Conservation (phyloP, 352 stramenopile species). For the Phytophthora rubi region DNA sequence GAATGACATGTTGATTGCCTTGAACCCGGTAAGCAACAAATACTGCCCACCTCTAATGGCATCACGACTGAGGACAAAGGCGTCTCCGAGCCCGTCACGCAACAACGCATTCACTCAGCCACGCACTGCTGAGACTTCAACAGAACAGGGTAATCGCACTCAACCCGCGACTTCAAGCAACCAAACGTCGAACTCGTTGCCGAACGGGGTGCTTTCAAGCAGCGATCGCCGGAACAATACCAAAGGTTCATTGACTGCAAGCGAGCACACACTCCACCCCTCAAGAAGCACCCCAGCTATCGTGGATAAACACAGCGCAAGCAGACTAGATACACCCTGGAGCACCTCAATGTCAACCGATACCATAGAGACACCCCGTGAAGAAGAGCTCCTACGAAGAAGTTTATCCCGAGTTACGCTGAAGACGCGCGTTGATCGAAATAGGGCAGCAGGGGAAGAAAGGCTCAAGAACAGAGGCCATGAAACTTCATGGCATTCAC, state of each 20-base stretch:
- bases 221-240: background rate
- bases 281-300: slow-evolving; percentile 25
- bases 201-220: background rate
- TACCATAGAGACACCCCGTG: slow-evolving; percentile 25
- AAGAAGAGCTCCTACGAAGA: slow-evolving; percentile 61
- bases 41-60: slow-evolving; percentile 65
- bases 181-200: slow-evolving; percentile 6
- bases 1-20: slow-evolving; percentile 43
- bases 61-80: slow-evolving; percentile 40
- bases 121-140: background rate
- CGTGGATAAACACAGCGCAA: slow-evolving; percentile 10
- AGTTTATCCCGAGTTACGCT: slow-evolving; percentile 68
- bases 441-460: slow-evolving; percentile 37
- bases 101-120: background rate
- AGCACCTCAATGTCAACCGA: slow-evolving; percentile 8
- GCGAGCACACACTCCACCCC: slow-evolving; percentile 9
- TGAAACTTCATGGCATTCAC: slow-evolving; percentile 8
- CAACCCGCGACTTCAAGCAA: slow-evolving; percentile 7
- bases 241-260: background rate
- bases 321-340: slow-evolving; percentile 1
- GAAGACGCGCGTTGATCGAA: slow-evolving; percentile 54
- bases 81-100: slow-evolving; percentile 1
- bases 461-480: slow-evolving; percentile 31
- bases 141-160: background rate
- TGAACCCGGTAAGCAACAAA: slow-evolving; percentile 57